Evolutionary conservation across 495 filamentous ascomycete species (phyloP), one percentile per base, ranked within the genome.

Genomic region (Penicillium odoratum): DNA sequence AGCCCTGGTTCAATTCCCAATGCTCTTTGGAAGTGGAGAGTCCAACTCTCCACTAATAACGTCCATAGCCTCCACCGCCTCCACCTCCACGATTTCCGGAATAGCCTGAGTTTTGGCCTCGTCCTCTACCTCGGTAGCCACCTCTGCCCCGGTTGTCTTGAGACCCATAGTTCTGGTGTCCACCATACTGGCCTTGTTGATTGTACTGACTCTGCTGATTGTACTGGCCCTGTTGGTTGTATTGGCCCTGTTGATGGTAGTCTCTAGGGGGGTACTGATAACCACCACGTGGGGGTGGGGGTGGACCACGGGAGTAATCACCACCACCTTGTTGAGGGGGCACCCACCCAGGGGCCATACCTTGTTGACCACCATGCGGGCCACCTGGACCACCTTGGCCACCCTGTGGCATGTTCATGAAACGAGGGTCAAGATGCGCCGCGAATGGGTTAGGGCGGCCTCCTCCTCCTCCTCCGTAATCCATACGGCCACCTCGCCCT

Each of bases 361-460:
- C 46, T 2, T 29, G 46, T 10, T 26, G 26, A 6, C 46, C 46
- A 28, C 8, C 26, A 13, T 28, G 46, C 28, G 44, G 21, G 3
- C 46, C 46, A 52, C 55, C 48, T 29, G 9, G 34, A 13, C 38
- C 38, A 40, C 38, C 38, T 13, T 40, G 38, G 15, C 38, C 38
- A 4, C 38, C 38, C 33, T 65, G 66, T 3, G 73, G 72, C 3
- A 56, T 56, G 21, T 78, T 72, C 50, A 70, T 65, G 61, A 80
- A 84, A 21, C 71, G 73, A 8, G 80, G 79, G 58, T 82, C 79
- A 36, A 82, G 67, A 60, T 83, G 78, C 18, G 78, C 78, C 31
- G 80, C 81, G 53, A 83, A 82, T 7, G 81, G 81, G 57, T 84
- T 84, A 10, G 76, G 74, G 55, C 82, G 75, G 31, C 73, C 69